Base-by-base conservation (phyloP, 106 monocot species). In the Dactylorhiza incarnata region DNA sequence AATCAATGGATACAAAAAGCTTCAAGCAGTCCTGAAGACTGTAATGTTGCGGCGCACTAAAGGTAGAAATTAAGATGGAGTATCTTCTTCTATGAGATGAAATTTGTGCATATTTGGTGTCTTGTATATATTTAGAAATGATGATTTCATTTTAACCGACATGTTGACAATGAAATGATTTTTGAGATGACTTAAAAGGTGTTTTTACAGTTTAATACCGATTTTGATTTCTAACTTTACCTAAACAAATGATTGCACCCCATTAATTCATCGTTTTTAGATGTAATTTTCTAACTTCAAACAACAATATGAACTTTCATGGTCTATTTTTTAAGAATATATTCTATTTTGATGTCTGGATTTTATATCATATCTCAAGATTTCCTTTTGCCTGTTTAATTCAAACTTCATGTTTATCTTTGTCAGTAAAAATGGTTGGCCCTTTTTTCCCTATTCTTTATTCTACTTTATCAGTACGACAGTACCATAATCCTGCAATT, bases 31-130 rank as follows among this genome's bases (percentile, higher is more conserved):
- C 73, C 71, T 93, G 73, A 91, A 88, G 79, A 87, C 89, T 2
- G 83, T 97, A 76, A 91, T 97, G 97, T 73, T 97, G 19, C 87
- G 97, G 9, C 91, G 91, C 9, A 97, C 97, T 81, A 97, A 97
- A 91, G 97, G 95, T 95, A 72, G 45, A 44, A 45, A 17, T 46
- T 46, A 45, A 46, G 45, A 46, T 44, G 69, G 29, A 29, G 13
- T 66, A 26, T 52, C 9, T 52, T 11, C 52, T 52, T 15, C 15
- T 52, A 37, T 0, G 37, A 37, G 0, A 37, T 37, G 37, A 37
- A 37, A 37, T 37, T 37, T 37, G 37, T 37, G 37, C 37, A 37
- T 37, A 37, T 37, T 37, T 3, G 37, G 37, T 37, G 37, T 2
- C 37, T 1, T 37, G 37, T 37, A 37, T 1, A 37, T 37, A 37